Conservation (phyloP, 1,284 basidiomycete species). For the Ustilago bromivora region DNA sequence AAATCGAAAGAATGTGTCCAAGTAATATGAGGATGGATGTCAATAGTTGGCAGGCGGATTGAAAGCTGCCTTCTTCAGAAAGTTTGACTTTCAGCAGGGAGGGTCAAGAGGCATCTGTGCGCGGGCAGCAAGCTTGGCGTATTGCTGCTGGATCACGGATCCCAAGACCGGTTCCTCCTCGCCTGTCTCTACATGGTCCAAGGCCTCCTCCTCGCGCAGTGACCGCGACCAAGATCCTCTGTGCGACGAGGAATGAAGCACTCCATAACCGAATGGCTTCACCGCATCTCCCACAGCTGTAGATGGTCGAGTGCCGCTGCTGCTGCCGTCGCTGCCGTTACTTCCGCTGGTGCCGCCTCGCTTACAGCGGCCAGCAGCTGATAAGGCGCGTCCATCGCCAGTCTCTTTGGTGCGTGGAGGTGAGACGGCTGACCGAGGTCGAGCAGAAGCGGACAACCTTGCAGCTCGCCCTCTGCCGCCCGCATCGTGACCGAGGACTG, state of each 20-base stretch:
- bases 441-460: constrained; percentile 15
- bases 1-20: constrained; percentile 4
- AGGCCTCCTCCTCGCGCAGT: background rate
- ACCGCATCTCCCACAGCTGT: constrained; percentile 39
- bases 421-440: constrained; percentile 12
- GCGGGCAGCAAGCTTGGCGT: constrained; percentile 38
- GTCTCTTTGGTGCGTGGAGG: background rate
- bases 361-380: constrained; percentile 9
- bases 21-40: background rate
- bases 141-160: constrained; percentile 42
- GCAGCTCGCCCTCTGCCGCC: constrained; percentile 20
- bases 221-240: constrained; percentile 13
- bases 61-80: background rate
- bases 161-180: constrained; percentile 27
- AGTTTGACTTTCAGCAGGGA: constrained; percentile 4
- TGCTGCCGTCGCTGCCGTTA: constrained; percentile 15
- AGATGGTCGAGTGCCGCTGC: constrained; percentile 27
- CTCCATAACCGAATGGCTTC: constrained; percentile 43
- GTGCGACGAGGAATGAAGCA: constrained; percentile 2
- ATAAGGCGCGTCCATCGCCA: constrained; percentile 17
- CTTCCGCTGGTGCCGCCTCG: constrained; percentile 24
- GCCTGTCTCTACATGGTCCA: constrained; percentile 17
- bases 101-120: constrained; percentile 42
- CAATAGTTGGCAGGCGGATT: background rate
- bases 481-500: background rate